A percentile compares a stretch with the other conserved stretches of the same genome.
Conservation (phyloP, 1,284 basidiomycete genomes). For the Pseudozyma pruni region DNA sequence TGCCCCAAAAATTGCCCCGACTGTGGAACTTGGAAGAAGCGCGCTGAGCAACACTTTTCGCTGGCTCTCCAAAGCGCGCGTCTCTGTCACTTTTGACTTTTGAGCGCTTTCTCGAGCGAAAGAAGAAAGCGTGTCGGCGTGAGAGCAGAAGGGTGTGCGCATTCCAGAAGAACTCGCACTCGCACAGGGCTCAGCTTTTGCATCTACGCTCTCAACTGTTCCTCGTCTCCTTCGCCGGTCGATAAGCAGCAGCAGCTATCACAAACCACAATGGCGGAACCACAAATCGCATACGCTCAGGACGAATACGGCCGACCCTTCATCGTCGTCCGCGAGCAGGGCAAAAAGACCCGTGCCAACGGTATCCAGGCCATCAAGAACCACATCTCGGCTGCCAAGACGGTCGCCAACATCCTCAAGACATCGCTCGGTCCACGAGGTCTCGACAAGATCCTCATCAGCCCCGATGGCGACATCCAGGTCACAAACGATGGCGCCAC, state of each 20-base stretch:
- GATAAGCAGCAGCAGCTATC: slow-evolving; percentile 2
- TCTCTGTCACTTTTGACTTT: slow-evolving; percentile 22
- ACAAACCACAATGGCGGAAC: slow-evolving; percentile 57
- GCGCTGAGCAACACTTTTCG: slow-evolving; percentile 26
- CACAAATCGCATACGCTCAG: slow-evolving; percentile 66
- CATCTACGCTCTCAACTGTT: background rate
- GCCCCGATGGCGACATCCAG: slow-evolving; percentile 97
- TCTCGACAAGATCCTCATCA: slow-evolving; percentile 98
- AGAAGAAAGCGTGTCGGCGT: slow-evolving; percentile 9
- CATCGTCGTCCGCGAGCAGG: slow-evolving; percentile 95
- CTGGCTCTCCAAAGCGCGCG: slow-evolving; percentile 6
- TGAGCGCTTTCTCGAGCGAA: slow-evolving; percentile 16
- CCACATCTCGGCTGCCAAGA: slow-evolving; percentile 78
- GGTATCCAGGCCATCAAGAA: slow-evolving; percentile 93
- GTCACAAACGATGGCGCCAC: slow-evolving; percentile 96
- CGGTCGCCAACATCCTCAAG: slow-evolving; percentile 92
- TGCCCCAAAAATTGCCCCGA: background rate
- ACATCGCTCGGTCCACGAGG: slow-evolving; percentile 95
- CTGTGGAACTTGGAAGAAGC: slow-evolving; percentile 45
- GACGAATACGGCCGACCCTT: slow-evolving; percentile 91
- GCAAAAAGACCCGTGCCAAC: slow-evolving; percentile 91
- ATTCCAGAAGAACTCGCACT: slow-evolving; percentile 1
- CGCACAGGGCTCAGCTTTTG: slow-evolving; percentile 17
- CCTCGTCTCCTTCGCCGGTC: slow-evolving; percentile 7
- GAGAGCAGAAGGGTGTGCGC: slow-evolving; percentile 9